phyloP scores from a whole-genome alignment of 2,329 filamentous ascomycete species.

The Fusarium paranaense region DNA sequence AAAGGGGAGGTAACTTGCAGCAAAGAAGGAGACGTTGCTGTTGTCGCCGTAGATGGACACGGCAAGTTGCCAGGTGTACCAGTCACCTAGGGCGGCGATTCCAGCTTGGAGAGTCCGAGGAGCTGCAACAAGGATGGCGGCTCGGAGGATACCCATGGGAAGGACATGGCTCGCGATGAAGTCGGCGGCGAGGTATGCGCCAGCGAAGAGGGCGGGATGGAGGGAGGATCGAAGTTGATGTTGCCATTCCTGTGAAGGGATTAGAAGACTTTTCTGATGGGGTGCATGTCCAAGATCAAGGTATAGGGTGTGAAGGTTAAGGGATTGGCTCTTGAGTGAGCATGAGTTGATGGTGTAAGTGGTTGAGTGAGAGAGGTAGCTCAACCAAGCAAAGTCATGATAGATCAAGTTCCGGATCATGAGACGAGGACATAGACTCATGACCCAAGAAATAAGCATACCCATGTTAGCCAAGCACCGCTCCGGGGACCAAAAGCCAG shows the following conservation, averaged over 20 bases:
- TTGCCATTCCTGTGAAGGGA: slow-evolving; percentile 82
- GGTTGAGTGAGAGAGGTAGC: not conserved
- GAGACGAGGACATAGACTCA: not conserved
- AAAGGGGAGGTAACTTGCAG: slow-evolving; percentile 64
- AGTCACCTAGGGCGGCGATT: slow-evolving; percentile 83
- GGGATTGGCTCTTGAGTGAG: not conserved
- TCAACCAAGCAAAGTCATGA: not conserved
- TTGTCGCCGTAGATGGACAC: slow-evolving; percentile 76
- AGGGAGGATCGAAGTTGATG: slow-evolving; percentile 88
- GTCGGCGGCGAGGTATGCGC: slow-evolving; percentile 74
- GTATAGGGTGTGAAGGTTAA: not conserved
- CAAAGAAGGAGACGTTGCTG: slow-evolving; percentile 73
- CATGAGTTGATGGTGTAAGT: slow-evolving; percentile 19
- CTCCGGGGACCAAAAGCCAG: slow-evolving; percentile 81
- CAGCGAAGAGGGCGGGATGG: slow-evolving; percentile 88
- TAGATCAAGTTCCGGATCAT: not conserved
- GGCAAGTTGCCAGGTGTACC: slow-evolving; percentile 87
- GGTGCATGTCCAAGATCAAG: not conserved
- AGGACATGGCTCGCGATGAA: slow-evolving; percentile 64
- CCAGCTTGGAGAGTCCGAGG: slow-evolving; percentile 83
- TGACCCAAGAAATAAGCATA: slow-evolving; percentile 57
- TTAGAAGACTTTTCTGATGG: slow-evolving; percentile 16
- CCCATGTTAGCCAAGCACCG: slow-evolving; percentile 97
- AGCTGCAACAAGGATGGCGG: slow-evolving; percentile 75
- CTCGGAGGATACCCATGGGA: slow-evolving; percentile 65